Evolutionary conservation across 2,329 filamentous ascomycete genomes (phyloP).

Genomic region (Botrytis byssoidea): DNA sequence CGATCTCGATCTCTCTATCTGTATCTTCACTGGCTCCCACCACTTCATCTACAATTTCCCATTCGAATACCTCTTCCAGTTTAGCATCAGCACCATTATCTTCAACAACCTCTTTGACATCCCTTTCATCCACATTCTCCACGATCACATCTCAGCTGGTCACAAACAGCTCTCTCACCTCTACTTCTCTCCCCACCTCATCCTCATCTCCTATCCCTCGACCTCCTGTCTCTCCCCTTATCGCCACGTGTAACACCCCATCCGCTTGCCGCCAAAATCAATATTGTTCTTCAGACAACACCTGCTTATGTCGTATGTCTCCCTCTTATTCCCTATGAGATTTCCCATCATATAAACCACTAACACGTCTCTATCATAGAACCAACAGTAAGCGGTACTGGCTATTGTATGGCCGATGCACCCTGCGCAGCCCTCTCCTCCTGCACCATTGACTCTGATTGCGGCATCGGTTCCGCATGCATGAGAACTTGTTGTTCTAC

Average conservation of each 20-base stretch:
- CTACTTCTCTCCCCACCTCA: neutral
- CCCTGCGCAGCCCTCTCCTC: constrained; percentile 8
- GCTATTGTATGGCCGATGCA: constrained; percentile 17
- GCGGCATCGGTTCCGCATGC: neutral
- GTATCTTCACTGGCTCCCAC: neutral
- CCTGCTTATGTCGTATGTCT: constrained; percentile 7
- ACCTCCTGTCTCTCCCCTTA: neutral
- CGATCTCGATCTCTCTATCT: neutral
- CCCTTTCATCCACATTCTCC: neutral
- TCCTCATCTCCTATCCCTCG: neutral
- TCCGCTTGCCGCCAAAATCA: neutral
- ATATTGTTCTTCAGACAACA: constrained; percentile 2
- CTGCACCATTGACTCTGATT: constrained; percentile 2
- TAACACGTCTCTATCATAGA: neutral
- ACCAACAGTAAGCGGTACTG: constrained; percentile 1
- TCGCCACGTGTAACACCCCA: neutral
- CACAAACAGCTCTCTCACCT: neutral
- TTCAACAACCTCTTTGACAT: neutral
- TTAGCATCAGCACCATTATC: neutral
- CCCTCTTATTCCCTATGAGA: too few species aligned
- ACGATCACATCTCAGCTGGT: neutral
- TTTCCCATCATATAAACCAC: neutral
- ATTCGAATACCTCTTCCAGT: neutral
- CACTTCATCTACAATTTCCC: neutral
- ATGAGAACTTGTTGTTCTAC: constrained; percentile 16